phyloP scores from a whole-genome alignment of 495 filamentous ascomycete species.

The Podospora pseudocomata region DNA sequence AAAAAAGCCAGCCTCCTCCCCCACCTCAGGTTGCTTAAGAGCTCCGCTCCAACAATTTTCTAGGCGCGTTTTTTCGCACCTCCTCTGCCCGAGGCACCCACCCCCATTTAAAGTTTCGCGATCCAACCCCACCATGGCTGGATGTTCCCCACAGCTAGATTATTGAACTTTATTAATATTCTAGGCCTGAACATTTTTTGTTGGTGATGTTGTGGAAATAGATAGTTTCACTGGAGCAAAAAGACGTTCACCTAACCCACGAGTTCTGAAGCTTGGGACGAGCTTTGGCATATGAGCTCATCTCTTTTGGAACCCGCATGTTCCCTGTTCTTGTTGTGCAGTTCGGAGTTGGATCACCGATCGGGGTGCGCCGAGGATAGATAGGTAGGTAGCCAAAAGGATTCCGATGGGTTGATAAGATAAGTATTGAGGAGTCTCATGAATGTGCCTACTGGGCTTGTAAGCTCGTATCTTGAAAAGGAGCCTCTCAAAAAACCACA shows the following conservation, averaged over 20 bases:
- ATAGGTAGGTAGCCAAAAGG: not conserved
- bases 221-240: too few relatives aligned
- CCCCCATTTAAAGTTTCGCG: not conserved
- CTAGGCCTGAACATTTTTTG: not conserved
- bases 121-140: not conserved
- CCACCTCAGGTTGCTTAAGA: not conserved
- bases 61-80: constrained; percentile 15
- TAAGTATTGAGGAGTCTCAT: too few relatives aligned
- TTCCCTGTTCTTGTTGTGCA: not conserved
- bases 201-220: not conserved
- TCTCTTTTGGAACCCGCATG: not conserved
- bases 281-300: not conserved
- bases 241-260: not conserved
- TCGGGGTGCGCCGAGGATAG: not conserved
- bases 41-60: constrained; percentile 1
- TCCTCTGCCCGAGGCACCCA: not conserved
- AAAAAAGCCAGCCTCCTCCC: constrained; percentile 6
- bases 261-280: not conserved
- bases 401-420: too few relatives aligned
- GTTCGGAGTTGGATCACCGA: not conserved
- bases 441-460: not conserved
- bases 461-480: not conserved
- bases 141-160: not conserved
- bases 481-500: not conserved
- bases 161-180: not conserved